A percentile compares a stretch with the other conserved stretches of the same genome.
phyloP scores from a whole-genome alignment of 1,284 basidiomycete genomes.

The Ustilago nuda region DNA sequence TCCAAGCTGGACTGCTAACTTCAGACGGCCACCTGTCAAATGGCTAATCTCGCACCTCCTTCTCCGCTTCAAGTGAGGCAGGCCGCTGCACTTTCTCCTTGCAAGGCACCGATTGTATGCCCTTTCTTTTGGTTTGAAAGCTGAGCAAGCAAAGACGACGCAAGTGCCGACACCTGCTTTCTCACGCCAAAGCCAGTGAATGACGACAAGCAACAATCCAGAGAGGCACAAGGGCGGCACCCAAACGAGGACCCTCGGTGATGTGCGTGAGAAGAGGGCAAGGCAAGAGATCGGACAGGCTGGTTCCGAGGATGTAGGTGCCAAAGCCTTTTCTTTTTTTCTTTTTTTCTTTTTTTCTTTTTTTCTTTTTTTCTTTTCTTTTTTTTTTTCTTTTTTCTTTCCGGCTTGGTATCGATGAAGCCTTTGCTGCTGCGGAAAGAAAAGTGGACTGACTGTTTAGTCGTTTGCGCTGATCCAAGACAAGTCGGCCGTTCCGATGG shows the following conservation, averaged over 20 bases:
- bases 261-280: background rate
- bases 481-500: background rate
- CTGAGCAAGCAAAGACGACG: background rate
- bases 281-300: background rate
- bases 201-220: background rate
- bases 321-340: background rate
- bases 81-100: too few relatives aligned
- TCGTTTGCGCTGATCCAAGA: background rate
- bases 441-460: background rate
- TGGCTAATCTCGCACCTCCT: conserved; percentile 5
- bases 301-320: background rate
- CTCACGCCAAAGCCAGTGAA: background rate
- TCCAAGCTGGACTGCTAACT: background rate
- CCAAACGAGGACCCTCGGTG: background rate
- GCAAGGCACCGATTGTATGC: background rate
- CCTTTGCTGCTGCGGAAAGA: background rate
- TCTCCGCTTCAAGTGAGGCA: background rate
- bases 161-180: background rate
- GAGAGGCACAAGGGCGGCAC: background rate
- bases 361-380: too few relatives aligned
- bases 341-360: too few relatives aligned
- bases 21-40: background rate
- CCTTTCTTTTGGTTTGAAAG: background rate
- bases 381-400: background rate
- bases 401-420: background rate